Percentiles rank a stretch among this genome's conserved stretches.
Conservation (phyloP, 495 filamentous ascomycete species). For the Talaromyces wortmannii region DNA sequence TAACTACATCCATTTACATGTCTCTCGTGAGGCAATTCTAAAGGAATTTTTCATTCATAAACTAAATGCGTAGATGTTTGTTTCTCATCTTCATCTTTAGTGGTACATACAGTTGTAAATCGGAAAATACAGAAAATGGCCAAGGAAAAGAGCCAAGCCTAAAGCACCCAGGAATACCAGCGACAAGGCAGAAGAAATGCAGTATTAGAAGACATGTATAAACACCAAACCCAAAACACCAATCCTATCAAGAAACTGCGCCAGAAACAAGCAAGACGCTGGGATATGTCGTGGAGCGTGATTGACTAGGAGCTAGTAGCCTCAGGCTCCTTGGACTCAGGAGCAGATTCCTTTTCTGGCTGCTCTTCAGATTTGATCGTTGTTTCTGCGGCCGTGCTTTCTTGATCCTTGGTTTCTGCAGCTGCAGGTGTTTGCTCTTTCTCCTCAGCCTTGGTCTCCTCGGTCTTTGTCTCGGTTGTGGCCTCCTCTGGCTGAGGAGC, state of each 20-base stretch:
- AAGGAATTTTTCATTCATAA: too few species aligned
- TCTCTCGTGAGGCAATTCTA: too few species aligned
- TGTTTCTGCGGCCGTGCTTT: slow-evolving; percentile 10
- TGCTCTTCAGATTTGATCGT: slow-evolving; percentile 15
- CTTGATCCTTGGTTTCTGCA: slow-evolving; percentile 9
- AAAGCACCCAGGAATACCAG: not conserved
- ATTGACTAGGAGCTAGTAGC: slow-evolving; percentile 24
- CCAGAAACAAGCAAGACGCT: slow-evolving; percentile 20
- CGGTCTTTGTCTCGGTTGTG: not conserved
- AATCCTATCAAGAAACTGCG: slow-evolving; percentile 34
- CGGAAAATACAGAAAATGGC: slow-evolving; percentile 4
- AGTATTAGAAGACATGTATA: not conserved
- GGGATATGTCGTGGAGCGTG: slow-evolving; percentile 12
- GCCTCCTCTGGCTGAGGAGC: slow-evolving; percentile 8
- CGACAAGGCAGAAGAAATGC: not conserved
- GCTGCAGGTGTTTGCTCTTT: slow-evolving; percentile 5
- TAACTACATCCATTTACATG: too few species aligned
- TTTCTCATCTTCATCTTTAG: not conserved
- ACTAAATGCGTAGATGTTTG: too few species aligned
- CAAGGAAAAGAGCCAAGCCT: slow-evolving; percentile 4
- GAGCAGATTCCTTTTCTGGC: slow-evolving; percentile 2
- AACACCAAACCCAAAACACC: slow-evolving; percentile 30
- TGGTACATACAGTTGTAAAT: slow-evolving; percentile 8
- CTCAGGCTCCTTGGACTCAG: slow-evolving; percentile 12
- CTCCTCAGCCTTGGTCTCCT: slow-evolving; percentile 7